Evolutionary conservation across 1,139 yeast genomes (phyloP).

Genomic region (Protomyces arabidopsidicola): DNA sequence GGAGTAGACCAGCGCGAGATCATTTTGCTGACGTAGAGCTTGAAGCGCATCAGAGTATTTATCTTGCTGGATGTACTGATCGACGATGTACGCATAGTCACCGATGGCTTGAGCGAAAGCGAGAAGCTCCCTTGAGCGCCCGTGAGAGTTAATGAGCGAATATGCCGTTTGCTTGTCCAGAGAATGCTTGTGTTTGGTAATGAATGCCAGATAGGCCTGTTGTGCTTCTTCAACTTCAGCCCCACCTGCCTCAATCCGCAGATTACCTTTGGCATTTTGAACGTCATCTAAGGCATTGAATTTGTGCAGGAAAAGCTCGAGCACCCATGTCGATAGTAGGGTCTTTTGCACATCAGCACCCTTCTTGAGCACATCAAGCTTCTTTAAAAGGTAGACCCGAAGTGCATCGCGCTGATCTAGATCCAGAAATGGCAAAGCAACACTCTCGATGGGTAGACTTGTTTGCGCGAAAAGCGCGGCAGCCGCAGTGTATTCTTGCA

Average conservation of each 20-base stretch:
- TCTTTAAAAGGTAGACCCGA: slow-evolving; percentile 53
- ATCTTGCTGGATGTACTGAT: slow-evolving; percentile 61
- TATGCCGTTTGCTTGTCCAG: slow-evolving; percentile 66
- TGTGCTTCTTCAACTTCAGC: slow-evolving; percentile 33
- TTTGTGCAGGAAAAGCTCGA: slow-evolving; percentile 58
- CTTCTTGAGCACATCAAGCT: slow-evolving; percentile 43
- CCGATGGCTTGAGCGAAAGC: slow-evolving; percentile 63
- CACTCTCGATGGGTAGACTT: slow-evolving; percentile 65
- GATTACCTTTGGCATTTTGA: slow-evolving; percentile 35
- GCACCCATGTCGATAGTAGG: slow-evolving; percentile 76
- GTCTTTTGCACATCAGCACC: slow-evolving; percentile 48
- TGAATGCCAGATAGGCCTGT: slow-evolving; percentile 50
- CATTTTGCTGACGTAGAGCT: slow-evolving; percentile 49
- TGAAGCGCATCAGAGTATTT: slow-evolving; percentile 72
- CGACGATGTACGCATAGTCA: slow-evolving; percentile 65
- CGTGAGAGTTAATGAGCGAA: slow-evolving; percentile 64
- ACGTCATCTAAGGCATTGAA: slow-evolving; percentile 49
- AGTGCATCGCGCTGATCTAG: slow-evolving; percentile 46
- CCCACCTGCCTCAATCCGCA: slow-evolving; percentile 32
- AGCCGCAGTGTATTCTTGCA: slow-evolving; percentile 47
- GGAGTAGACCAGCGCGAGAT: slow-evolving; percentile 54
- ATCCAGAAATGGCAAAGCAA: slow-evolving; percentile 61
- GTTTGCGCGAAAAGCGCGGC: slow-evolving; percentile 61
- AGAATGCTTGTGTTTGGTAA: slow-evolving; percentile 47
- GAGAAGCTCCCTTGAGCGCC: slow-evolving; percentile 59